Percentiles rank a stretch among this genome's conserved stretches.
Conservation (phyloP, 331 rosid species). For the Malus hybrid region DNA sequence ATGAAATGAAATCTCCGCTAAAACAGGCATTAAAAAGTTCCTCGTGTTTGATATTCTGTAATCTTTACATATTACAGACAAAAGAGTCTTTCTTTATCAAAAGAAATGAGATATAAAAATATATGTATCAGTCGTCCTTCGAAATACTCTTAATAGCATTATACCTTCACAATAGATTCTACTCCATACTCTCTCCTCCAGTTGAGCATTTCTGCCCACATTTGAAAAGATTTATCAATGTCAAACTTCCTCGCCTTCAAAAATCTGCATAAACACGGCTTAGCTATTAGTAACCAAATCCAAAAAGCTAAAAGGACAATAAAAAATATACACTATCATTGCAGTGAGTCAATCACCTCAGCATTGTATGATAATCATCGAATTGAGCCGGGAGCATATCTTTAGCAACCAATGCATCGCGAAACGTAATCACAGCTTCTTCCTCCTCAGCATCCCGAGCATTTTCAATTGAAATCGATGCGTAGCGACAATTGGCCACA, state of each 20-base stretch:
- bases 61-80: not conserved
- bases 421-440: slow-evolving; percentile 64
- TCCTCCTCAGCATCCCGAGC: slow-evolving; percentile 90
- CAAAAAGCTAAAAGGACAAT: not conserved
- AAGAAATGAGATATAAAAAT: not conserved
- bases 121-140: slow-evolving; percentile 5
- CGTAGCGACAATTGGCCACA: slow-evolving; percentile 56
- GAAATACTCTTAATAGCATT: not conserved
- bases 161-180: slow-evolving; percentile 75
- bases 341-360: slow-evolving; percentile 45
- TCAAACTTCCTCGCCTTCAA: slow-evolving; percentile 89
- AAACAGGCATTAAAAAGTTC: slow-evolving; percentile 1
- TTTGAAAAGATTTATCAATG: slow-evolving; percentile 67
- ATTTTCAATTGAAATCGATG: slow-evolving; percentile 61
- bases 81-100: not conserved
- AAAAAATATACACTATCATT: slow-evolving; percentile 1
- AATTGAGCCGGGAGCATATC: slow-evolving; percentile 62
- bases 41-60: not conserved
- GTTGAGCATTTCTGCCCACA: slow-evolving; percentile 91
- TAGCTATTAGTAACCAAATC: slow-evolving; percentile 6
- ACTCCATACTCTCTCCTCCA: slow-evolving; percentile 77
- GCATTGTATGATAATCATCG: slow-evolving; percentile 90
- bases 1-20: slow-evolving; percentile 5
- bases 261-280: slow-evolving; percentile 53
- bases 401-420: slow-evolving; percentile 42